These are phyloP conservation scores for Pseudohyphozyma bogoriensis DNA, from an alignment of 768 basidiomycete genomes.

Conservation along the genomic window DNA sequence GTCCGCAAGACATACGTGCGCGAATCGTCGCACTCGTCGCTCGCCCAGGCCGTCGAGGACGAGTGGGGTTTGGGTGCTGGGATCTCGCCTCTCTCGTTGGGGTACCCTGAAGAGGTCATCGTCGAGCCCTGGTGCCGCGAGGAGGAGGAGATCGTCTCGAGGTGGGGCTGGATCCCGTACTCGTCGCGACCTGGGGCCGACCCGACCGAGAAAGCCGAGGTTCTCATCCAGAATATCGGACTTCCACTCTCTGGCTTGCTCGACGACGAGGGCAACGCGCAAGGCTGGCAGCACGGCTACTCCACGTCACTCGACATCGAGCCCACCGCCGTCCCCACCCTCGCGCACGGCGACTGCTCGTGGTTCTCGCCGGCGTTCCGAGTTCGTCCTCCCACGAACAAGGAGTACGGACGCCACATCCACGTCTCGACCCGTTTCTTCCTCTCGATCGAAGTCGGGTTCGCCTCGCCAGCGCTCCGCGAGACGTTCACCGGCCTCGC, in stretches of 20 bases:
- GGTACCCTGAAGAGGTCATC: conserved; percentile 31
- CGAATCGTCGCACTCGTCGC: conserved; percentile 20
- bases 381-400: conserved; percentile 18
- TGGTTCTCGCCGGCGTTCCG: conserved; percentile 34
- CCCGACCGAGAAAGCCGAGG: conserved; percentile 29
- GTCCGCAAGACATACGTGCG: conserved; percentile 33
- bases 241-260: conserved; percentile 21
- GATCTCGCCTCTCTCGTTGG: conserved; percentile 15
- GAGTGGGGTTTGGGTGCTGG: conserved; percentile 30
- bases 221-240: conserved; percentile 31
- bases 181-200: conserved; percentile 28
- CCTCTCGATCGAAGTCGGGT: conserved; percentile 33
- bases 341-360: conserved; percentile 31
- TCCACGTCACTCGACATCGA: conserved; percentile 30
- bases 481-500: conserved; percentile 21
- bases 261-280: conserved; percentile 24
- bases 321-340: conserved; percentile 23
- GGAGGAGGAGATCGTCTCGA: conserved; percentile 33
- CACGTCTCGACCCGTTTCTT: conserved; percentile 33
- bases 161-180: conserved; percentile 33
- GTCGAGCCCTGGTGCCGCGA: conserved; percentile 32
- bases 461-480: conserved; percentile 24
- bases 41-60: conserved; percentile 25
- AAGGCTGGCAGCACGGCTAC: conserved; percentile 31
- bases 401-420: conserved; percentile 28